phyloP scores from a whole-genome alignment of 768 basidiomycete genomes.

The Rhodotorula sphaerocarpa region DNA sequence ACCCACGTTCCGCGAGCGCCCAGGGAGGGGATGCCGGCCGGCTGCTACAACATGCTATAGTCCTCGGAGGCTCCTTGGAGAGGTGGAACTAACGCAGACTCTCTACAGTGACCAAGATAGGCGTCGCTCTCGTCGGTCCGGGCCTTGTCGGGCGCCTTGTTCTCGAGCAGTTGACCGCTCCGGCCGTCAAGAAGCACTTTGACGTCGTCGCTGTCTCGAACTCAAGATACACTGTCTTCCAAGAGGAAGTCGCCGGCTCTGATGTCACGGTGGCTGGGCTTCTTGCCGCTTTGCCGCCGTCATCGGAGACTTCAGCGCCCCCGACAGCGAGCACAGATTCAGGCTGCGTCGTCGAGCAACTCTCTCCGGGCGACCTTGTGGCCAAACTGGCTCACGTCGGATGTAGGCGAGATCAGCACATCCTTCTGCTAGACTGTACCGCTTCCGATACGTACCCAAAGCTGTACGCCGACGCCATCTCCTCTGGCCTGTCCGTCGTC shows the following conservation, averaged over 20 bases:
- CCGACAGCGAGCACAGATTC: too few relatives aligned
- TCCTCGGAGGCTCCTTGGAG: too few relatives aligned
- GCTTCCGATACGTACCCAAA: constrained; percentile 70
- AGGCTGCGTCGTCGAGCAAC: too few relatives aligned
- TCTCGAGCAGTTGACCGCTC: constrained; percentile 66
- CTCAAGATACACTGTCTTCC: constrained; percentile 42
- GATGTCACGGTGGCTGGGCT: constrained; percentile 18
- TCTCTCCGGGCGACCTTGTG: too few relatives aligned
- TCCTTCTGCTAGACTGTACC: constrained; percentile 82
- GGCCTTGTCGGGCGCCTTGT: constrained; percentile 84
- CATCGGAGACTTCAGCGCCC: constrained; percentile 3
- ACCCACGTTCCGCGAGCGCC: too few relatives aligned
- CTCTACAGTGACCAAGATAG: constrained; percentile 12
- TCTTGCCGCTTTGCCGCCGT: constrained; percentile 35
- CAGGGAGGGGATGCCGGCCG: too few relatives aligned
- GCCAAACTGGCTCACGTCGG: too few relatives aligned
- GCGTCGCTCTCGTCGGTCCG: constrained; percentile 74
- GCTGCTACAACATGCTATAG: too few relatives aligned
- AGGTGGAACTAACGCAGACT: too few relatives aligned
- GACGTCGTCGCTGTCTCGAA: constrained; percentile 45
- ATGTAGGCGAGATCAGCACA: constrained; percentile 46
- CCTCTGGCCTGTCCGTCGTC: constrained; percentile 70
- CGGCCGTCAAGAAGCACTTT: constrained; percentile 46
- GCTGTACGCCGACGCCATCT: constrained; percentile 70
- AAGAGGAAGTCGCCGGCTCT: constrained; percentile 26